These are phyloP conservation scores for Erigeron philadelphicus DNA, from an alignment of 140 eudicot species.

Conservation along the genomic window DNA sequence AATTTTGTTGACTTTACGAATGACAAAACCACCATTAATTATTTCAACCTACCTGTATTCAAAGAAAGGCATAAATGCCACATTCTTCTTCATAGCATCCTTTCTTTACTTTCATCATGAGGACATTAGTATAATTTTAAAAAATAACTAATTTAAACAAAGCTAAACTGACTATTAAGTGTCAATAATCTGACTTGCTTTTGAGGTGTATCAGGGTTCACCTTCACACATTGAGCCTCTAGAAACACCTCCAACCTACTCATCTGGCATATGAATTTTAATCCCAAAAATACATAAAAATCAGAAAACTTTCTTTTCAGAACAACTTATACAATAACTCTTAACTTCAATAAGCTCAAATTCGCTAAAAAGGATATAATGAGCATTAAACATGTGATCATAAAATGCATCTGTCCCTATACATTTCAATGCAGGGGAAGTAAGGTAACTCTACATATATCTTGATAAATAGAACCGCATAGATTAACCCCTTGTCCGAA, in stretches of 20 bases:
- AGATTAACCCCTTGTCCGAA: too few relatives aligned
- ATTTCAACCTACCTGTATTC: background rate
- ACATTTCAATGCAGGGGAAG: too few relatives aligned
- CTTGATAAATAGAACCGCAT: too few relatives aligned
- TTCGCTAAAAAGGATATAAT: background rate
- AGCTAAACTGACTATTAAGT: conserved; percentile 63
- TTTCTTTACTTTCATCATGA: background rate
- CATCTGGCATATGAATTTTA: conserved; percentile 42
- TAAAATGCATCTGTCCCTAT: too few relatives aligned
- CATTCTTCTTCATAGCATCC: background rate
- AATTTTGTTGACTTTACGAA: conserved; percentile 2
- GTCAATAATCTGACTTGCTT: conserved; percentile 91
- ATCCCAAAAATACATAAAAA: conserved; percentile 3
- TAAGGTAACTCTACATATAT: too few relatives aligned
- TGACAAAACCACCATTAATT: background rate
- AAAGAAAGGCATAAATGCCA: background rate
- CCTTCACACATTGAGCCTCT: conserved; percentile 80
- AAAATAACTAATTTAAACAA: background rate
- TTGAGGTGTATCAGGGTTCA: conserved; percentile 96
- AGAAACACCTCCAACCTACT: conserved; percentile 67
- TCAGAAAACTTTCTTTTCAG: conserved; percentile 8
- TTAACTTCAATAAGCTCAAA: conserved; percentile 11
- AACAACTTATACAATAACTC: background rate
- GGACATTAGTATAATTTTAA: background rate
- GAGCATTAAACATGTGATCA: too few relatives aligned